A percentile compares a stretch with the other conserved stretches of the same genome.
Evolutionary conservation across 2,329 filamentous ascomycete species (phyloP).

Genomic region (Exophiala sideris): DNA sequence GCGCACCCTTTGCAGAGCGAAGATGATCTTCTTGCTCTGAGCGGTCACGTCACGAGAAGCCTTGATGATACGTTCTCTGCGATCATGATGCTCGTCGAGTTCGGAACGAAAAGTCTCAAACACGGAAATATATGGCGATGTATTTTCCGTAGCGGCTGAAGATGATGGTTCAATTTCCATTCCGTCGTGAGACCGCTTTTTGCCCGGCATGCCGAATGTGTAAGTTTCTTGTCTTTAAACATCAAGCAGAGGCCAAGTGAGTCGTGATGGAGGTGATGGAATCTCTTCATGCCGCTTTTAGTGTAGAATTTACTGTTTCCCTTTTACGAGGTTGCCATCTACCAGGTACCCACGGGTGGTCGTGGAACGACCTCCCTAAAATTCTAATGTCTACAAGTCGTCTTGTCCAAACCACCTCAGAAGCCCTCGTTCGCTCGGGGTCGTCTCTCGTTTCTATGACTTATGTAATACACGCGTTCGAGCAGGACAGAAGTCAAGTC

Average conservation of each 20-base stretch:
- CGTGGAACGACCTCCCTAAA: too few species aligned
- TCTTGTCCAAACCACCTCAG: too few species aligned
- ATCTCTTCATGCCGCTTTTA: slow-evolving; percentile 1
- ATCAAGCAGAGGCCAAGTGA: not conserved
- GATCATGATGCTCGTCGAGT: slow-evolving; percentile 90
- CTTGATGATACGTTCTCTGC: slow-evolving; percentile 85
- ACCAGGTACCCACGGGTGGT: too few species aligned
- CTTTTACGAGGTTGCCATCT: too few species aligned
- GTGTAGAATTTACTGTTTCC: not conserved
- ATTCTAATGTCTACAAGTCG: too few species aligned
- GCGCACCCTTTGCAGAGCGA: slow-evolving; percentile 67
- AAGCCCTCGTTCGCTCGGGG: too few species aligned
- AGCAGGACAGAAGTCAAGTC: too few species aligned
- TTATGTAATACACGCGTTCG: too few species aligned
- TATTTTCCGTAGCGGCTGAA: slow-evolving; percentile 20
- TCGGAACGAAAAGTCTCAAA: slow-evolving; percentile 84
- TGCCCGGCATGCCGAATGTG: slow-evolving; percentile 24
- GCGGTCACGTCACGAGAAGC: slow-evolving; percentile 89
- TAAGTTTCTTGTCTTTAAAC: too few species aligned
- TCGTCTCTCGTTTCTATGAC: too few species aligned
- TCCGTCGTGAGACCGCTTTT: slow-evolving; percentile 22
- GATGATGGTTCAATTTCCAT: slow-evolving; percentile 15
- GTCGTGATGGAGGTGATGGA: not conserved
- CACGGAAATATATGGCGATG: slow-evolving; percentile 59
- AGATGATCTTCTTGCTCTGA: slow-evolving; percentile 94